Evolutionary conservation across 768 basidiomycete species (phyloP).

Genomic region (Tylopilus cervinicoccineus): DNA sequence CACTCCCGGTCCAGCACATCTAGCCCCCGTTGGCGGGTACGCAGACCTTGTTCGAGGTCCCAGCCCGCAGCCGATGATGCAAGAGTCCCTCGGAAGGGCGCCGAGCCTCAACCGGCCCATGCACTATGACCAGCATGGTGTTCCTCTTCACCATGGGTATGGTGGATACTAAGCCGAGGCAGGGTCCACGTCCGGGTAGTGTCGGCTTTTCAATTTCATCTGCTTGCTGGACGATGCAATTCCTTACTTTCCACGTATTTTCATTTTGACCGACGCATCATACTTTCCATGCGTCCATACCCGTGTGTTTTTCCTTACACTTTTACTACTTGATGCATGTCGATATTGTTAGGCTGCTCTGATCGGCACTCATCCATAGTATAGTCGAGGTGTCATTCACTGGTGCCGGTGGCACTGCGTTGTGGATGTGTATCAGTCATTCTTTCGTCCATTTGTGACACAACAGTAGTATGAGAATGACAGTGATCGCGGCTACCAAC

Average conservation of each 20-base stretch:
- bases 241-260: neutral
- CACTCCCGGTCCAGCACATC: conserved; percentile 52
- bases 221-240: conserved; percentile 34
- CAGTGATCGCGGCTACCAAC: conserved; percentile 6
- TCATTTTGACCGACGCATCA: conserved; percentile 1
- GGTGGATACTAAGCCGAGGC: conserved; percentile 17
- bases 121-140: conserved; percentile 50
- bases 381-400: conserved; percentile 2
- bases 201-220: neutral
- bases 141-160: conserved; percentile 56
- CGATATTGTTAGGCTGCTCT: conserved; percentile 9
- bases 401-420: neutral
- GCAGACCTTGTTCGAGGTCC: conserved; percentile 77
- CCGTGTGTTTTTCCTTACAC: conserved; percentile 4
- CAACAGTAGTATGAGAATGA: conserved; percentile 19
- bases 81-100: conserved; percentile 33
- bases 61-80: conserved; percentile 59
- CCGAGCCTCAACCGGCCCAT: conserved; percentile 44
- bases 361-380: conserved; percentile 6
- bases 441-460: conserved; percentile 22
- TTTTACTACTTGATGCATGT: neutral
- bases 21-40: conserved; percentile 74
- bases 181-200: neutral
- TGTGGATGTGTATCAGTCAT: conserved; percentile 16
- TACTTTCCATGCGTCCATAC: conserved; percentile 20